Evolutionary conservation across 225 moss, liverwort and hornwort species (phyloP).

Genomic region (Sphagnum tenellum): DNA sequence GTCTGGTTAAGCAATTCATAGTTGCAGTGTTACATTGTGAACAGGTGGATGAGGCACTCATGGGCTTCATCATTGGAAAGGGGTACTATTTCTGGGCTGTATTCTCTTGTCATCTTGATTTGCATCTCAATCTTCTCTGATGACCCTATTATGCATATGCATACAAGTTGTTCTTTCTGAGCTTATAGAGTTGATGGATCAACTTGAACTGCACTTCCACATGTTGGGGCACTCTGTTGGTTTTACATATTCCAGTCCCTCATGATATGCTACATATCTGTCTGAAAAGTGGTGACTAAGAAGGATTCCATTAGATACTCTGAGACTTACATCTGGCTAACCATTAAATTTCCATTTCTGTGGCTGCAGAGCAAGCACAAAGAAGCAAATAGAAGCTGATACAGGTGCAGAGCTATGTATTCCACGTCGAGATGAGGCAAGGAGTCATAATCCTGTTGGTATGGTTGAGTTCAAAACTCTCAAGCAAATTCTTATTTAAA

Average conservation of each 20-base stretch:
- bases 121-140: background rate
- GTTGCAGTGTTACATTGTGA: background rate
- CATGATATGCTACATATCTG: too few species aligned
- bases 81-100: constrained; percentile 32
- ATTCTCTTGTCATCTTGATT: constrained; percentile 1
- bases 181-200: too few species aligned
- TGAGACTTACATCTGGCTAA: too few species aligned
- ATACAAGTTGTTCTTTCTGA: too few species aligned
- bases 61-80: constrained; percentile 61
- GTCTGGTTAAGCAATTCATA: background rate
- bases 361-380: constrained; percentile 41
- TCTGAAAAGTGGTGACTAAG: too few species aligned
- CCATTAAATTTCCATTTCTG: background rate
- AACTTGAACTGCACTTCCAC: background rate
- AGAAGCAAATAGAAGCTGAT: constrained; percentile 52
- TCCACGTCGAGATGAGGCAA: constrained; percentile 30
- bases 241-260: too few species aligned
- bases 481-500: background rate
- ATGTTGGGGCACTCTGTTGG: background rate
- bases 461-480: constrained; percentile 1
- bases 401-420: constrained; percentile 46
- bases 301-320: too few species aligned
- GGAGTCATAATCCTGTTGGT: constrained; percentile 42
- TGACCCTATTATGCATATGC: too few species aligned
- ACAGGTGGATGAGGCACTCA: constrained; percentile 48